phyloP scores from a whole-genome alignment of 2,329 filamentous ascomycete species.

The Metarhizium guizhouense region DNA sequence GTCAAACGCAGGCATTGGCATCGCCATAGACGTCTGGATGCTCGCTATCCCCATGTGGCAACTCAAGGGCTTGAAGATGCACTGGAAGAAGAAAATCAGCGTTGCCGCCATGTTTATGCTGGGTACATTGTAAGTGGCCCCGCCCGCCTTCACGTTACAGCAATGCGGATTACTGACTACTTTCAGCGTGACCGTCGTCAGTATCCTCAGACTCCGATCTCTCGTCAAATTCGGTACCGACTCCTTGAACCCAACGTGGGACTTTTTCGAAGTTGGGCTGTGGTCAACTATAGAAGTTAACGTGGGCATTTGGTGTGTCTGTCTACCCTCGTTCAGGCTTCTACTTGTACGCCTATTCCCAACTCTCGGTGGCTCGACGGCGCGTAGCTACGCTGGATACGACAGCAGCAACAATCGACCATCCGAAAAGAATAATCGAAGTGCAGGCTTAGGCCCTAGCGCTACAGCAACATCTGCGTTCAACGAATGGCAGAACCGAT shows the following conservation, averaged over 20 bases:
- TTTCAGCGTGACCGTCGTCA: conserved; percentile 15
- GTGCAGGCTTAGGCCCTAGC: neutral
- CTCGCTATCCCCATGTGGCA: conserved; percentile 28
- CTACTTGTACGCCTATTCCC: conserved; percentile 11
- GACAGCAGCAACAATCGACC: neutral
- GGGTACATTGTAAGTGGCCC: conserved; percentile 23
- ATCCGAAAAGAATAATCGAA: neutral
- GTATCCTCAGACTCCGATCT: conserved; percentile 13
- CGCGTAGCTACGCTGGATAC: neutral
- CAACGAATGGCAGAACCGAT: neutral
- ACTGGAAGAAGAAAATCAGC: conserved; percentile 28
- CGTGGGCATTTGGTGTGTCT: conserved; percentile 11
- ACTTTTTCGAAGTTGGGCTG: conserved; percentile 12
- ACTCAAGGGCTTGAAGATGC: conserved; percentile 19
- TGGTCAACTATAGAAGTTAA: conserved; percentile 20
- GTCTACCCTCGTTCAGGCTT: conserved; percentile 16
- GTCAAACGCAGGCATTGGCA: conserved; percentile 29
- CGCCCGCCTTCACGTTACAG: neutral
- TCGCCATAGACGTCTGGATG: conserved; percentile 30
- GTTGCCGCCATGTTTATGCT: conserved; percentile 31
- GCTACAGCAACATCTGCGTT: neutral
- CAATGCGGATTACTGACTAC: neutral
- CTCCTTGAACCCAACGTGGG: conserved; percentile 16
- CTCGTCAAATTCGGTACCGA: conserved; percentile 12
- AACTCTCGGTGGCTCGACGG: neutral